Conservation (phyloP, 2,329 filamentous ascomycete species). For the Zymoseptoria pseudotritici region DNA sequence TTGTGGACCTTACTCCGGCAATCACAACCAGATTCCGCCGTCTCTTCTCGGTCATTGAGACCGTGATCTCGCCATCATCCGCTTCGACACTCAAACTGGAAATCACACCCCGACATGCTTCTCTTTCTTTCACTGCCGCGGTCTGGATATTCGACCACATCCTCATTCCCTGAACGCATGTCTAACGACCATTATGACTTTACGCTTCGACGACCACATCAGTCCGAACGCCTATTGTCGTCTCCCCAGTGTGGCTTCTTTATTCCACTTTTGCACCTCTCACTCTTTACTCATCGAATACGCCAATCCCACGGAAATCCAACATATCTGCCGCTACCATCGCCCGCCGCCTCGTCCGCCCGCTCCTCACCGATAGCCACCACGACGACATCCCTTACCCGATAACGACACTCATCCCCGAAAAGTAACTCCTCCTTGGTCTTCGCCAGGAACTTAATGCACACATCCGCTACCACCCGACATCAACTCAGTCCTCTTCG, state of each 20-base stretch:
- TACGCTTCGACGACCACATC: slow-evolving; percentile 20
- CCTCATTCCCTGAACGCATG: not conserved
- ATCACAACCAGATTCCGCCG: slow-evolving; percentile 4
- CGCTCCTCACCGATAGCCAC: not conserved
- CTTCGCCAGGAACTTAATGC: not conserved
- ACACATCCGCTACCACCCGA: not conserved
- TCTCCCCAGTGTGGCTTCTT: slow-evolving; percentile 11
- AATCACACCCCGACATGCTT: not conserved
- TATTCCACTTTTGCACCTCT: not conserved
- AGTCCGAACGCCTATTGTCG: slow-evolving; percentile 18
- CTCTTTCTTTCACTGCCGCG: not conserved
- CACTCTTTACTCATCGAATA: slow-evolving; percentile 1
- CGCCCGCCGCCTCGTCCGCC: not conserved
- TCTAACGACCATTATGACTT: slow-evolving; percentile 23
- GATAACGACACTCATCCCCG: not conserved
- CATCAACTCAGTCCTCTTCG: not conserved
- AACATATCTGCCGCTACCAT: slow-evolving; percentile 2
- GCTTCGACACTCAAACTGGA: not conserved
- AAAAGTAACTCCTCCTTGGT: not conserved
- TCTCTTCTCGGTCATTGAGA: slow-evolving; percentile 10
- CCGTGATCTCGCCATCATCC: not conserved
- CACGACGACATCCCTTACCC: slow-evolving; percentile 3
- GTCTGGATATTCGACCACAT: not conserved
- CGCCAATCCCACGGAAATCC: slow-evolving; percentile 1
- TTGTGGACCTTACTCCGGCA: slow-evolving; percentile 2